phyloP scores from a whole-genome alignment of 2,329 filamentous ascomycete species.

The Lecanicillium sp. region DNA sequence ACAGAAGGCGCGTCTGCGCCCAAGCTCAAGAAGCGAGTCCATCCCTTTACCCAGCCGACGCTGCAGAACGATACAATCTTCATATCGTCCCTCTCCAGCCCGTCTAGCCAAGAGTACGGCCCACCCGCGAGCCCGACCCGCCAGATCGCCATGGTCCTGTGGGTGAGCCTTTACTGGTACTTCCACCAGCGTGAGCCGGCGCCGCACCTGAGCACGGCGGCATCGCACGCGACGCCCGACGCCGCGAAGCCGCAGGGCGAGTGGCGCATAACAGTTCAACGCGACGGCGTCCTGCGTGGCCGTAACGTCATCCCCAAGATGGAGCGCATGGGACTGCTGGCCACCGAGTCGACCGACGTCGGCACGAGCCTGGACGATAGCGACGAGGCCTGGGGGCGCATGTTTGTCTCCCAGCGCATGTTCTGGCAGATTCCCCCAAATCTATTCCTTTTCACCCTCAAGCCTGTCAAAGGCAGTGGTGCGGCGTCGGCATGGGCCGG shows the following conservation, averaged over 20 bases:
- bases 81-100: conserved; percentile 86
- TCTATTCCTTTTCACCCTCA: conserved; percentile 80
- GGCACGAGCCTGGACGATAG: conserved; percentile 57
- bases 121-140: conserved; percentile 74
- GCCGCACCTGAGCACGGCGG: conserved; percentile 54
- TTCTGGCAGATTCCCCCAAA: conserved; percentile 93
- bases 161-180: conserved; percentile 94
- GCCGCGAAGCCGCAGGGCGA: conserved; percentile 72
- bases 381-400: conserved; percentile 61
- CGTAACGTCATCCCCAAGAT: conserved; percentile 82
- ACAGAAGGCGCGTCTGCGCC: background rate
- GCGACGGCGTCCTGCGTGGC: conserved; percentile 82
- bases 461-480: conserved; percentile 47
- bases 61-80: conserved; percentile 76
- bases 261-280: conserved; percentile 78
- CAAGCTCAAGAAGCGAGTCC: conserved; percentile 20
- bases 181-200: conserved; percentile 80
- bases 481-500: conserved; percentile 37
- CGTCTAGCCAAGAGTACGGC: conserved; percentile 73
- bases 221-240: conserved; percentile 59
- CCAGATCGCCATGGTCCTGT: conserved; percentile 94
- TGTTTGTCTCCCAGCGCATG: conserved; percentile 46
- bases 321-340: conserved; percentile 85
- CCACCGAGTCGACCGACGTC: conserved; percentile 68
- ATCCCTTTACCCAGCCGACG: conserved; percentile 62